Conservation (phyloP, 305 asterid species). For the Fraxinus ornus region DNA sequence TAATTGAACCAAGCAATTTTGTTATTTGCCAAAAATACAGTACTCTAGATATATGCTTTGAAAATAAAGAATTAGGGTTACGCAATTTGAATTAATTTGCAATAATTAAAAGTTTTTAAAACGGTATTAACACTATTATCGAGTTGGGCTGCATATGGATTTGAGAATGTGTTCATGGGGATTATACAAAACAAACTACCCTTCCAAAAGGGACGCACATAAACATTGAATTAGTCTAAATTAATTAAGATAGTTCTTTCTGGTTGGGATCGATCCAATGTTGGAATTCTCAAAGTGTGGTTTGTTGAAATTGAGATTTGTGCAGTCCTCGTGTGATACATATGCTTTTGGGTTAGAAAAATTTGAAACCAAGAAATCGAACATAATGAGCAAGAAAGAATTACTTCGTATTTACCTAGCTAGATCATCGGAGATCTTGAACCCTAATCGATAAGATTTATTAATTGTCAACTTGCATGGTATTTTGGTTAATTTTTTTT, state of each 20-base stretch:
- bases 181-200: not conserved
- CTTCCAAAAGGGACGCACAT: not conserved
- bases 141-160: not conserved
- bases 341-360: not conserved
- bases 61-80: not conserved
- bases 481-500: not conserved
- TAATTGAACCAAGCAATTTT: not conserved
- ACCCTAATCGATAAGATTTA: not conserved
- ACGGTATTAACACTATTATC: not conserved
- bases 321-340: constrained; percentile 16
- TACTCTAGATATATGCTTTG: not conserved
- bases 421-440: not conserved
- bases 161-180: not conserved
- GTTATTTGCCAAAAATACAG: not conserved
- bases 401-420: not conserved
- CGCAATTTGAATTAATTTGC: not conserved
- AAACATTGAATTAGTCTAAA: not conserved
- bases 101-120: not conserved
- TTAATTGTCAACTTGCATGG: not conserved
- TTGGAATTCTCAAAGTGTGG: constrained; percentile 9
- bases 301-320: constrained; percentile 21
- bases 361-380: not conserved
- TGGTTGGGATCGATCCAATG: constrained; percentile 9
- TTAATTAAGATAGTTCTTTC: not conserved
- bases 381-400: not conserved